Evolutionary conservation across 257 asterid genomes (phyloP).

Genomic region (Ligustrum vulgare): DNA sequence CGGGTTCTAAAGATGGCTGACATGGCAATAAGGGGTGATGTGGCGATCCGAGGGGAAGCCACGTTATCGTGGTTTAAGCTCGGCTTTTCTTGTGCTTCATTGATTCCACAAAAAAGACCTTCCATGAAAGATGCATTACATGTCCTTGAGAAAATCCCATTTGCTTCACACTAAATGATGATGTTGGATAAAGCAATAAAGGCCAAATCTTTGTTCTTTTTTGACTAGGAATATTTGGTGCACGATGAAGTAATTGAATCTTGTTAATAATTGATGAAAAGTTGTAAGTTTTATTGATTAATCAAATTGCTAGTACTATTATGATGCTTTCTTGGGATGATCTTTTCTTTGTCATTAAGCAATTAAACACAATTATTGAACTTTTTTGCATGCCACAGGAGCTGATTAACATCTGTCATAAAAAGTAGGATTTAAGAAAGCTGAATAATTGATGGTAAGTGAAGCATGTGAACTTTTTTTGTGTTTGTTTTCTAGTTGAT

Average conservation of each 20-base stretch:
- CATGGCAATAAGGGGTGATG: slow-evolving; percentile 67
- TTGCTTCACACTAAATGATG: no score
- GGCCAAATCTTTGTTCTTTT: slow-evolving; percentile 35
- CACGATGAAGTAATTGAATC: slow-evolving; percentile 27
- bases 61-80: slow-evolving; percentile 71
- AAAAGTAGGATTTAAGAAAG: slow-evolving; percentile 12
- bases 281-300: slow-evolving; percentile 33
- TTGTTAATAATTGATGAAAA: slow-evolving; percentile 41
- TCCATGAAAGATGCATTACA: slow-evolving; percentile 79
- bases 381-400: slow-evolving; percentile 24
- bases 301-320: slow-evolving; percentile 22
- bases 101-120: slow-evolving; percentile 83
- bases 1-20: slow-evolving; percentile 69
- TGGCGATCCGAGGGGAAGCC: slow-evolving; percentile 59
- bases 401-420: slow-evolving; percentile 12
- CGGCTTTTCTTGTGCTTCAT: slow-evolving; percentile 85
- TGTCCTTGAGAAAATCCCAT: slow-evolving; percentile 53
- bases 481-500: neutral
- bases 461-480: neutral
- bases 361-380: slow-evolving; percentile 40
- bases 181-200: slow-evolving; percentile 17
- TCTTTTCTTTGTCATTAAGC: slow-evolving; percentile 48
- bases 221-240: slow-evolving; percentile 47
- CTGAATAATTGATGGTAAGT: slow-evolving; percentile 7
- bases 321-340: slow-evolving; percentile 20